Evolutionary conservation across 345 rosid species (phyloP), one percentile per base, ranked within the genome.

Genomic region (Anacardium occidentale): DNA sequence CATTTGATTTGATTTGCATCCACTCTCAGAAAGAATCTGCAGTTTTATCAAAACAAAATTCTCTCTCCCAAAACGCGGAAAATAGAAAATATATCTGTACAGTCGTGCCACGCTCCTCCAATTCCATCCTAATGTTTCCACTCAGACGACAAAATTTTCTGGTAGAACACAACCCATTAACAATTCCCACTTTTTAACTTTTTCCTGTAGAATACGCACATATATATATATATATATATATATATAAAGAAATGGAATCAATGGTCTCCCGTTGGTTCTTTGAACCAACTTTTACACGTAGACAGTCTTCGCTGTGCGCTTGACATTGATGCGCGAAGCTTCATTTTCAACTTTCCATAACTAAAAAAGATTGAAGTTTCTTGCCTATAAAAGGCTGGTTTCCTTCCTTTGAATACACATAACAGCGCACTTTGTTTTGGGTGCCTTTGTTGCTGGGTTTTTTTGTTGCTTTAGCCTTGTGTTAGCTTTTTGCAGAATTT

Each of bases 381-480:
- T 48, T 51, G 77, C 66, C 75, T 76, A 75, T 80, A 80, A 70
- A 75, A 67, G 34, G 50, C 42, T 26, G 64, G 67, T 52, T 56
- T 22, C n/a, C 50, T 40, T 47, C 45, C 12, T 61, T 9, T 20
- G 5, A 24, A 52, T 0, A 55, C 52, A 51, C 45, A 69, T 63
- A 51, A 18, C 59, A 29, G 44, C 40, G 22, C 56, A 34, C 29
- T 11, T 18, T 21, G 18, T 52, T 26, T 68, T 32, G 15, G 24
- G 40, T 20, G 50, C 44, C 51, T 22, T 51, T 13, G 47, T 62
- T 18, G 11, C 29, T 68, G 77, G 77, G 73, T 21, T 32, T 57
- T 22, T 64, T 51, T 22, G 17, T 64, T 59, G 66, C 24, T 42
- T 62, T 17, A n/a, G 61, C 53, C 21, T 62, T 48, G 21, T 62